A percentile compares a stretch with the other conserved stretches of the same genome.
Evolutionary conservation across 768 basidiomycete genomes (phyloP).

Genomic region (Tylopilus vinaceipallidus): DNA sequence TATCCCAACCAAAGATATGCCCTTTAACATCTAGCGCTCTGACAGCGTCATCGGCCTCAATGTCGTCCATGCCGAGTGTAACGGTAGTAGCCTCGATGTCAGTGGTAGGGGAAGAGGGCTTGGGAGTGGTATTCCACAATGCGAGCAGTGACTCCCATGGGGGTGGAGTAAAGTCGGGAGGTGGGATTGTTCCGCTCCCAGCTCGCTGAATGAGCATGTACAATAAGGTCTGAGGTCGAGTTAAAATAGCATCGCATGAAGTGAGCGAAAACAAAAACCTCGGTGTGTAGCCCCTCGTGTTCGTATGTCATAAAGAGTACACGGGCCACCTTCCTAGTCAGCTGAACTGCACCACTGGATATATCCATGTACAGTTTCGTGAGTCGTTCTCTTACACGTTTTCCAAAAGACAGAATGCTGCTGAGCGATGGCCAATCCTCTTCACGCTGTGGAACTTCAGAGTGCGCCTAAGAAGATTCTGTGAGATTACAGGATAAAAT

Average conservation of each 20-base stretch:
- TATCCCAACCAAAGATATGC: slow-evolving; percentile 94
- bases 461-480: slow-evolving; percentile 63
- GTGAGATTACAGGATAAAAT: background rate
- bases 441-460: slow-evolving; percentile 74
- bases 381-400: slow-evolving; percentile 75
- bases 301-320: slow-evolving; percentile 90
- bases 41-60: slow-evolving; percentile 61
- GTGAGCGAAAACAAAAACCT: slow-evolving; percentile 39
- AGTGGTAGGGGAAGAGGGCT: slow-evolving; percentile 44
- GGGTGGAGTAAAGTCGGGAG: slow-evolving; percentile 70
- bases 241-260: slow-evolving; percentile 4
- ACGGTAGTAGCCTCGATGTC: slow-evolving; percentile 59
- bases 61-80: slow-evolving; percentile 79
- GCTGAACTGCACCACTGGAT: slow-evolving; percentile 41
- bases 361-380: slow-evolving; percentile 71
- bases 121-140: slow-evolving; percentile 45
- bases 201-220: slow-evolving; percentile 92
- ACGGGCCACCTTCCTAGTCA: slow-evolving; percentile 69
- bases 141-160: slow-evolving; percentile 59
- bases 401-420: slow-evolving; percentile 72
- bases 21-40: slow-evolving; percentile 39
- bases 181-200: slow-evolving; percentile 75
- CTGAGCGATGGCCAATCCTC: slow-evolving; percentile 84
- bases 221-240: slow-evolving; percentile 60
- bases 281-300: slow-evolving; percentile 87